These are phyloP conservation scores for Cladorrhinum samala DNA, from an alignment of 495 filamentous ascomycete species.

Conservation along the genomic window DNA sequence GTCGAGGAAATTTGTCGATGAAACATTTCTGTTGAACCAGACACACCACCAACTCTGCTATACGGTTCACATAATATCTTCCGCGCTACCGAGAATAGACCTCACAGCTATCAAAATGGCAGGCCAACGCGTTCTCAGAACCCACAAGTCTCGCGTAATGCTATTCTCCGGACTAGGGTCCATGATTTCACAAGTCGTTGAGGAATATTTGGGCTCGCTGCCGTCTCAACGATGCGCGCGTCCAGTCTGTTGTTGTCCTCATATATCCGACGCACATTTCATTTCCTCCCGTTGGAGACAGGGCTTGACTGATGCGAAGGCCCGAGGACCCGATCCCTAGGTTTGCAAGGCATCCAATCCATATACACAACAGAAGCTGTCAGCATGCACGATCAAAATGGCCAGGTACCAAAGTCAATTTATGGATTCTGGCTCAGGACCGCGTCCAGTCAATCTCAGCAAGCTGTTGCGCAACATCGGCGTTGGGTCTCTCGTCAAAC, in stretches of 20 bases:
- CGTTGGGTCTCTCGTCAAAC: not conserved
- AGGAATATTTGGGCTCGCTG: not conserved
- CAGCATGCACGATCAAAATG: constrained; percentile 11
- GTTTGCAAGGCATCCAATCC: not conserved
- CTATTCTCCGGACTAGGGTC: not conserved
- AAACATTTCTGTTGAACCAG: too few relatives aligned
- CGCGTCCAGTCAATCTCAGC: not conserved
- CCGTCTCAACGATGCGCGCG: too few relatives aligned
- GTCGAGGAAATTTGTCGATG: not conserved
- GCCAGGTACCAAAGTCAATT: not conserved
- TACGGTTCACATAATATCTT: not conserved
- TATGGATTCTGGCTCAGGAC: not conserved
- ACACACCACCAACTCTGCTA: too few relatives aligned
- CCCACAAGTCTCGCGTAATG: not conserved
- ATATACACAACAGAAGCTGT: not conserved
- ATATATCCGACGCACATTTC: constrained; percentile 4
- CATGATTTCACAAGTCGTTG: not conserved
- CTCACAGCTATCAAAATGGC: not conserved
- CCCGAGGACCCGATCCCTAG: not conserved
- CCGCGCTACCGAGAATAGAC: not conserved
- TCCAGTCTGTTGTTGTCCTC: not conserved
- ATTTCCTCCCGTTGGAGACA: constrained; percentile 1
- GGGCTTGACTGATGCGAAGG: not conserved
- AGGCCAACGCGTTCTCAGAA: not conserved
- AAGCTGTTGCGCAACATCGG: not conserved